Evolutionary conservation across 768 basidiomycete genomes (phyloP).

Genomic region (Mycena alexandri): DNA sequence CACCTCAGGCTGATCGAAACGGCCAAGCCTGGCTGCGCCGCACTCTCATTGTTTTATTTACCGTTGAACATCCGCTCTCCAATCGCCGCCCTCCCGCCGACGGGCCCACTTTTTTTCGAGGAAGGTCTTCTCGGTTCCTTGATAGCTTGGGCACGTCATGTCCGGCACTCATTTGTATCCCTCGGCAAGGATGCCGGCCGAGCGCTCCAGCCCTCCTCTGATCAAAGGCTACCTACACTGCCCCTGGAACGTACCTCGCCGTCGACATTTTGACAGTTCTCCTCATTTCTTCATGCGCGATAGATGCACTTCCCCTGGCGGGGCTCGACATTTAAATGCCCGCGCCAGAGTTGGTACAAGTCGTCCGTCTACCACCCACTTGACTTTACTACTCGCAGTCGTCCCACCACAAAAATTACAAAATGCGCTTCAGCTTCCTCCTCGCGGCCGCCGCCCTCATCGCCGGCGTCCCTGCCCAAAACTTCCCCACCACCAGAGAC

Average conservation of each 20-base stretch:
- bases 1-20: constrained; percentile 24
- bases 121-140: constrained; percentile 25
- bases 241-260: constrained; percentile 23
- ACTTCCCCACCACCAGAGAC: constrained; percentile 36
- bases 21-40: constrained; percentile 24
- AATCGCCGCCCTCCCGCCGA: constrained; percentile 22
- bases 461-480: constrained; percentile 39
- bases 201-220: constrained; percentile 14
- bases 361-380: constrained; percentile 18
- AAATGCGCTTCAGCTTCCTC: constrained; percentile 50
- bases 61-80: constrained; percentile 18
- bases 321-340: constrained; percentile 21
- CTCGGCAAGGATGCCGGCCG: constrained; percentile 25
- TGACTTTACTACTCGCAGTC: constrained; percentile 14
- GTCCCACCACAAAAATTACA: constrained; percentile 26
- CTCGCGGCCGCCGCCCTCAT: constrained; percentile 40
- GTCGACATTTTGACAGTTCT: constrained; percentile 18
- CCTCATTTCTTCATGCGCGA: constrained; percentile 18
- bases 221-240: constrained; percentile 15
- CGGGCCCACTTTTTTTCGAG: constrained; percentile 19
- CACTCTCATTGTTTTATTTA: constrained; percentile 20
- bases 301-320: constrained; percentile 14
- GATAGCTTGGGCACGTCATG: constrained; percentile 20
- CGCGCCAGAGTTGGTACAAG: constrained; percentile 22
- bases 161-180: constrained; percentile 22